These are phyloP conservation scores for Mortierella hygrophila DNA, from an alignment of 192 early-diverging fungal genomes.

Conservation along the genomic window DNA sequence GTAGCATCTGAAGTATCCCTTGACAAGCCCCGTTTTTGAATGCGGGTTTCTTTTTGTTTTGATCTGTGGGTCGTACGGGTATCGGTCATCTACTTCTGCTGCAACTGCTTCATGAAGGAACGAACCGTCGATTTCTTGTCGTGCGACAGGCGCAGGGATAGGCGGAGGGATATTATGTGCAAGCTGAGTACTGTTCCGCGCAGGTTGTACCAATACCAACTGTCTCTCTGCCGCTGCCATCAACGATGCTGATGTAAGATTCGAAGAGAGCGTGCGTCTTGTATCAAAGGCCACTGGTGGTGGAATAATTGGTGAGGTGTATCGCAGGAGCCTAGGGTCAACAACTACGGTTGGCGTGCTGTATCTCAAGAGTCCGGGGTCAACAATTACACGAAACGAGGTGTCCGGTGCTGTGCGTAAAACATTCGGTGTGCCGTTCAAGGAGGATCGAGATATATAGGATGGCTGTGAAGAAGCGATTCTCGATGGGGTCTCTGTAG, in stretches of 20 bases:
- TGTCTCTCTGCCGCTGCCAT: conserved; percentile 4
- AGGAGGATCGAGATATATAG: conserved; percentile 5
- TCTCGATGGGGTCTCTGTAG: background rate
- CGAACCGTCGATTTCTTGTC: conserved; percentile 17
- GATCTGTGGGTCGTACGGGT: conserved; percentile 16
- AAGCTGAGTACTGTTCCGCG: background rate
- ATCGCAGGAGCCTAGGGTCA: conserved; percentile 5
- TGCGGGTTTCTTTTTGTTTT: background rate
- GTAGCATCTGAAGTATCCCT: conserved; percentile 18
- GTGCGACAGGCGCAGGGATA: conserved; percentile 10
- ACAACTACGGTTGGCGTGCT: background rate
- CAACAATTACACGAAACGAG: background rate
- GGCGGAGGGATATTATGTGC: background rate
- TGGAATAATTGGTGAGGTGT: background rate
- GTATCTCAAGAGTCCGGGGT: background rate
- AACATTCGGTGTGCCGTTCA: background rate
- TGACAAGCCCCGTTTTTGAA: conserved; percentile 4
- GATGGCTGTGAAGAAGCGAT: conserved; percentile 5
- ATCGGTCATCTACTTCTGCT: background rate
- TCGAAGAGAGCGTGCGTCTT: conserved; percentile 9
- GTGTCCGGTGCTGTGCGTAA: conserved; percentile 4
- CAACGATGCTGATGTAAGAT: conserved; percentile 8
- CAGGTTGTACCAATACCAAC: background rate
- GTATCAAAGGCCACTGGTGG: conserved; percentile 9
- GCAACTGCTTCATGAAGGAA: conserved; percentile 17